These are phyloP conservation scores for Dichomitus squalens DNA, from an alignment of 1,284 basidiomycete species.

Conservation along the genomic window DNA sequence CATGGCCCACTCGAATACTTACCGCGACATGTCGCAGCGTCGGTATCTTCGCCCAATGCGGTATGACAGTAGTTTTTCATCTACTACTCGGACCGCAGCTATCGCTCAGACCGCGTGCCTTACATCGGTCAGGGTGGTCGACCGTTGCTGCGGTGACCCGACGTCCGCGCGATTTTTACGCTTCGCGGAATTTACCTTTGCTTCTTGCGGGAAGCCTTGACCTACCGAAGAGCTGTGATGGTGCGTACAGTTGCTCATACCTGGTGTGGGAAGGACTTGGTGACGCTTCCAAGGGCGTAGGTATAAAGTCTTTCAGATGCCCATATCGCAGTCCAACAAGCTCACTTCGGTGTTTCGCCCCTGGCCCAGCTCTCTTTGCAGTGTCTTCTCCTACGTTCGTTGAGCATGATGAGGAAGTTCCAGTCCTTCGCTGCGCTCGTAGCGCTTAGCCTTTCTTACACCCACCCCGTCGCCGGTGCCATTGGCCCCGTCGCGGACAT, in stretches of 20 bases:
- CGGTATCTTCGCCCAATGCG: neutral
- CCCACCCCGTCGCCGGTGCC: constrained; percentile 5
- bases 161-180: neutral
- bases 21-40: too few species aligned
- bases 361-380: neutral
- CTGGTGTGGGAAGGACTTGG: too few species aligned
- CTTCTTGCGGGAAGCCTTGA: neutral
- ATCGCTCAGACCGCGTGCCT: neutral
- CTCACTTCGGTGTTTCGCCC: neutral
- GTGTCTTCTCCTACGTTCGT: neutral
- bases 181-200: neutral
- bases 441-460: neutral
- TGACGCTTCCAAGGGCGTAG: neutral
- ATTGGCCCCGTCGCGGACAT: constrained; percentile 24
- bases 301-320: neutral
- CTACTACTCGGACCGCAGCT: too few species aligned
- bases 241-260: too few species aligned
- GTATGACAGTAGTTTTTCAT: too few species aligned
- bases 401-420: neutral
- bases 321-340: neutral
- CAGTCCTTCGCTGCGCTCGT: neutral
- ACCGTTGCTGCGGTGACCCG: neutral
- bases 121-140: neutral
- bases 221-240: too few species aligned
- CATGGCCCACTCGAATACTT: too few species aligned